Base-by-base conservation (phyloP, 1,284 basidiomycete genomes). In the Heterobasidion irregulare region DNA sequence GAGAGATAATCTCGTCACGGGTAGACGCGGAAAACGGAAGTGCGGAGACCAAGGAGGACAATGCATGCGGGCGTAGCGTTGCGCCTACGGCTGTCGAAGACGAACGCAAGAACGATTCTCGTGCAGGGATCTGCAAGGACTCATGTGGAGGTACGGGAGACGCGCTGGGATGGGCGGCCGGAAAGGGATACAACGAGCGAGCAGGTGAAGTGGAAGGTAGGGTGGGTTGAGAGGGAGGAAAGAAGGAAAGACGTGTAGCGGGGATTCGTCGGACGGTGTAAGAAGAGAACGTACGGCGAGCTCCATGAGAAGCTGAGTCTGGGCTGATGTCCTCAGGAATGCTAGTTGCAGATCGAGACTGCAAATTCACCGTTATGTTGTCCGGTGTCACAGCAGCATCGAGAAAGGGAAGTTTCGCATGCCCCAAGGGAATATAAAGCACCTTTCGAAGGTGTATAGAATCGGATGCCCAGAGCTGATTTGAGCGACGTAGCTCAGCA, bases 401-500 rank as follows among this genome's bases (percentile, higher is more conserved):
- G 15, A 18, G 16, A 32, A 61, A 54, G 5, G 57, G 57, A 3
- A 54, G 61, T 52, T 63, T 69, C 47, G 68, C 62, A 32, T 68
- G 68, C 16, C 67, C 69, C 33, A 86, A 62, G 1, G 94, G 93
- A 56, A 97, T 87, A 64, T 89, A 86, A 47, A 98, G 80, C 8
- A 83, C 76, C 46, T 84, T 84, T 44, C 93, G 86, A 38, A 94
- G 77, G 68, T 95, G 91, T 50, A 98, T 88, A 0, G 91, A 79
- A 66, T 97, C 94, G 13, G 89, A 87, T 1, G 90, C 70, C 94
- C 94, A 97, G 5, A 98, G 75, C 59, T 94, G 91, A 70, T 98
- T 98, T 45, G 84, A 84, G 61, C 83, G 80, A 49, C 93, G 84
- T 12, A 98, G 76, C n/a, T 88, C 84, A 12, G 89, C 78, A 50